Percentiles rank a stretch among this genome's conserved stretches.
Conservation (phyloP, 2,329 filamentous ascomycete genomes). For the Beauveria asiatica region DNA sequence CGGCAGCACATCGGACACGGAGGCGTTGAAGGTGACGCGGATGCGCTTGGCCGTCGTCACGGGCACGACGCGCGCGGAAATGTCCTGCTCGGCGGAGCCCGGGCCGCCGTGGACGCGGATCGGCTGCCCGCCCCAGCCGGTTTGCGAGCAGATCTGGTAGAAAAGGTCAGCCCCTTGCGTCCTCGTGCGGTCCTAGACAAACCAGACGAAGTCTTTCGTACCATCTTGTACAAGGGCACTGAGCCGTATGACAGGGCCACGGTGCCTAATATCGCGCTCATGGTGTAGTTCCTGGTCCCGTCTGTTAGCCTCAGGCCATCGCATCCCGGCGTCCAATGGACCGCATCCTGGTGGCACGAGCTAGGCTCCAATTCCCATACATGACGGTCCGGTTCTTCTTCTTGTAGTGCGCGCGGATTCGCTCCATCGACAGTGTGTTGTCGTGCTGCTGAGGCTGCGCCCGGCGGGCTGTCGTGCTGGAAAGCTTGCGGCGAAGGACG, state of each 20-base stretch:
- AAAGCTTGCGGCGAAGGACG: conserved; percentile 23
- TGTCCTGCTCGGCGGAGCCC: conserved; percentile 47
- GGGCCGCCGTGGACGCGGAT: conserved; percentile 63
- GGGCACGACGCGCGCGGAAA: conserved; percentile 69
- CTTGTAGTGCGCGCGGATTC: conserved; percentile 55
- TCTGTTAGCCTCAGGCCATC: neutral
- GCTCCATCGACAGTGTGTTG: conserved; percentile 44
- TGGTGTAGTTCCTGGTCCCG: conserved; percentile 55
- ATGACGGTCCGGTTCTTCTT: conserved; percentile 56
- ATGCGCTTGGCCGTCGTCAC: conserved; percentile 75
- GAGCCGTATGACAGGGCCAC: conserved; percentile 75
- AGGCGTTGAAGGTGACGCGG: conserved; percentile 91
- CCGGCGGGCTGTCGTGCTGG: conserved; percentile 20
- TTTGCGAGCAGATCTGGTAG: conserved; percentile 68
- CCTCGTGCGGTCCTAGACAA: neutral
- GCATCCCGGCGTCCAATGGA: neutral
- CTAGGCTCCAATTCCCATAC: conserved; percentile 18
- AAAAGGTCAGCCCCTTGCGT: neutral
- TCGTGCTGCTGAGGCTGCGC: conserved; percentile 18
- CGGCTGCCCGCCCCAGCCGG: conserved; percentile 88
- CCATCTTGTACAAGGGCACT: conserved; percentile 83
- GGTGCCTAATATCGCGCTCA: conserved; percentile 71
- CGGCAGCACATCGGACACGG: conserved; percentile 86
- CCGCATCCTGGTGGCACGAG: neutral
- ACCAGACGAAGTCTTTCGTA: conserved; percentile 24